Base-by-base conservation (phyloP, 2,329 filamentous ascomycete species). In the Colletotrichum theobromicola region DNA sequence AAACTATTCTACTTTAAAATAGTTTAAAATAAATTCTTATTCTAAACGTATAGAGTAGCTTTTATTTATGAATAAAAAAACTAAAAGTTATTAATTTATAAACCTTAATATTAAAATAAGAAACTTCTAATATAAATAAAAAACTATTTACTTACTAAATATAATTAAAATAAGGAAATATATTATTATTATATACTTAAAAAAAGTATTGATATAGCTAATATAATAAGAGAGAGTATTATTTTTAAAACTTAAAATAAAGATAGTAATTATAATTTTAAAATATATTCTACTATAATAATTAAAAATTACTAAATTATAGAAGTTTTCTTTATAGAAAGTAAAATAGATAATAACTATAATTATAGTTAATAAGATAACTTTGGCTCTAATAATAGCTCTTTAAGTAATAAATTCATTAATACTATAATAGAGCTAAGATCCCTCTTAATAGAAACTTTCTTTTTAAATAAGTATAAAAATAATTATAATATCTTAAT, bases 391-490 rank as follows among this genome's bases (percentile, higher is more conserved):
- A 24, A 24, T 1, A 53, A 1, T 13, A 26, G 18, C 21, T 9
- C 24, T 18, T 26, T 4, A 26, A 16, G 24, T 21, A 55, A 12
- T 26, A 26, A 55, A 2, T 55, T 13, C 24, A 21, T 55, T 55
- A 55, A 55, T 55, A 55, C 15, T 13, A 24, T 26, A 13, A 26
- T 0, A 24, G 24, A 13, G 1, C 2, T 4, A 26, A 55, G 0
- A 13, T 55, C 7, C 7, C 21, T 0, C 2, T 55, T 7, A 26
- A 42, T 42, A 42, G 1, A 3, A 0, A n/a, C 18, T 2, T 42
- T 42, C 8, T 42, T 42, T n/a, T 1, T n/a, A n/a, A 42, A n/a
- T 42, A 42, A 42, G 2, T 42, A 42, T 42, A 42, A 0, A 10
- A 55, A 16, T 42, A 42, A n/a, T n/a, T 42, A 42, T 42, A 42